These are phyloP conservation scores for Parachaetomium inaequale DNA, from an alignment of 495 filamentous ascomycete species.

Conservation along the genomic window DNA sequence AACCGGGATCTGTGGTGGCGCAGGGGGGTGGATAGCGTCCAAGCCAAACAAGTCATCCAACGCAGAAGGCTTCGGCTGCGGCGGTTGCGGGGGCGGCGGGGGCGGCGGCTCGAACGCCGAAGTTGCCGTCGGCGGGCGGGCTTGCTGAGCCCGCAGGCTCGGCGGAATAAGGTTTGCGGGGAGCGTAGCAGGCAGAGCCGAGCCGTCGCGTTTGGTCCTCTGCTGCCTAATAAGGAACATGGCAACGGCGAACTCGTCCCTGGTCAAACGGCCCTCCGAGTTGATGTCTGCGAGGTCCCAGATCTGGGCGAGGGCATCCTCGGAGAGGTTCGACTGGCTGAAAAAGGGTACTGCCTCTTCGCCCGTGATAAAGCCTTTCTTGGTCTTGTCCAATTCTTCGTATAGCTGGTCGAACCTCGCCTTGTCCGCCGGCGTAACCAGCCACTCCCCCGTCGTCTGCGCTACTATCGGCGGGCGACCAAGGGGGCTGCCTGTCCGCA, in stretches of 20 bases:
- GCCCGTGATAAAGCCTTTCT: slow-evolving; percentile 76
- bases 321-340: slow-evolving; percentile 81
- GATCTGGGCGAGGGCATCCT: slow-evolving; percentile 89
- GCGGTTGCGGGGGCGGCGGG: slow-evolving; percentile 49
- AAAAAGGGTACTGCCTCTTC: slow-evolving; percentile 96
- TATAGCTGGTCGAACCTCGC: slow-evolving; percentile 80
- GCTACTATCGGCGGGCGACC: slow-evolving; percentile 55
- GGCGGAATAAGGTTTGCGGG: slow-evolving; percentile 83
- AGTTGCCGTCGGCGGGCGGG: slow-evolving; percentile 48
- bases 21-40: slow-evolving; percentile 59
- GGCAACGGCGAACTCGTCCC: slow-evolving; percentile 93
- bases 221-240: slow-evolving; percentile 96
- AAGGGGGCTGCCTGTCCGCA: slow-evolving; percentile 68
- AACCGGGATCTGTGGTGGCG: slow-evolving; percentile 57
- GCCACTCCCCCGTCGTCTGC: slow-evolving; percentile 74
- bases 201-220: slow-evolving; percentile 62
- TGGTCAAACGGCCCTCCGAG: slow-evolving; percentile 76
- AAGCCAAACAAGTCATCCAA: slow-evolving; percentile 90
- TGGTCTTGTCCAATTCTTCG: slow-evolving; percentile 71
- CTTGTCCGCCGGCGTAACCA: slow-evolving; percentile 79
- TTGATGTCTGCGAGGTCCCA: slow-evolving; percentile 97
- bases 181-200: slow-evolving; percentile 64
- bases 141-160: slow-evolving; percentile 62
- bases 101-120: slow-evolving; percentile 42
- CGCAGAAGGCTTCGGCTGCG: slow-evolving; percentile 60